Conservation (phyloP, 2,329 filamentous ascomycete genomes). For the Fusarium sp. region DNA sequence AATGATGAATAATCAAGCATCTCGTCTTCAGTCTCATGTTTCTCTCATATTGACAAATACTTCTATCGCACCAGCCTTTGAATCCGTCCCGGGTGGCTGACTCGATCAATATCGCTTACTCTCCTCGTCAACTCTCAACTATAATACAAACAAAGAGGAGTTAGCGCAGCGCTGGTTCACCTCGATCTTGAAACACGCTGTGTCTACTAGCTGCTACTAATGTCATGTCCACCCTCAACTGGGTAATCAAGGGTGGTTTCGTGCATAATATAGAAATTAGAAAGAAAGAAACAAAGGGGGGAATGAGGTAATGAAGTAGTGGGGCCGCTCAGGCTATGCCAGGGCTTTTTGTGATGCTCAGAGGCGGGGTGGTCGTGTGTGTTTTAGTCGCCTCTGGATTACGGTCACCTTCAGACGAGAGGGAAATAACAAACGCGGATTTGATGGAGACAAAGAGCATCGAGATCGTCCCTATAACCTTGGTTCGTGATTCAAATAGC, state of each 20-base stretch:
- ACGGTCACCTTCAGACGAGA: conserved; percentile 3
- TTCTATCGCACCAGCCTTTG: conserved; percentile 13
- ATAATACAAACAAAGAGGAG: conserved; percentile 35
- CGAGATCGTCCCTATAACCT: conserved; percentile 40
- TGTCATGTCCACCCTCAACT: background rate
- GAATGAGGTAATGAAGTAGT: background rate
- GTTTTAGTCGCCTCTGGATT: background rate
- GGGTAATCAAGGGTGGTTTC: conserved; percentile 1
- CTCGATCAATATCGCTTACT: background rate
- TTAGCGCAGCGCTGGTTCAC: conserved; percentile 2
- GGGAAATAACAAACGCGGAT: conserved; percentile 1
- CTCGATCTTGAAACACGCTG: background rate
- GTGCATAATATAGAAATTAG: conserved; percentile 28
- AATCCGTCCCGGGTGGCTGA: background rate
- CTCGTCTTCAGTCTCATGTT: conserved; percentile 11
- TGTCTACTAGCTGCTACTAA: conserved; percentile 1
- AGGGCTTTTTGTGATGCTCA: background rate
- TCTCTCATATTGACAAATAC: conserved; percentile 11
- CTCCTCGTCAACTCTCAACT: conserved; percentile 4
- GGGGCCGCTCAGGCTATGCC: conserved; percentile 4
- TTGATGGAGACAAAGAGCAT: conserved; percentile 22
- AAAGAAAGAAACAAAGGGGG: background rate
- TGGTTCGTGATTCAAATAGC: conserved; percentile 37
- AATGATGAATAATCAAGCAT: conserved; percentile 13
- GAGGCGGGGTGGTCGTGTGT: background rate